A percentile compares a stretch with the other conserved stretches of the same genome.
phyloP scores from a whole-genome alignment of 208 protist species.

The Acanthamoeba triangularis region DNA sequence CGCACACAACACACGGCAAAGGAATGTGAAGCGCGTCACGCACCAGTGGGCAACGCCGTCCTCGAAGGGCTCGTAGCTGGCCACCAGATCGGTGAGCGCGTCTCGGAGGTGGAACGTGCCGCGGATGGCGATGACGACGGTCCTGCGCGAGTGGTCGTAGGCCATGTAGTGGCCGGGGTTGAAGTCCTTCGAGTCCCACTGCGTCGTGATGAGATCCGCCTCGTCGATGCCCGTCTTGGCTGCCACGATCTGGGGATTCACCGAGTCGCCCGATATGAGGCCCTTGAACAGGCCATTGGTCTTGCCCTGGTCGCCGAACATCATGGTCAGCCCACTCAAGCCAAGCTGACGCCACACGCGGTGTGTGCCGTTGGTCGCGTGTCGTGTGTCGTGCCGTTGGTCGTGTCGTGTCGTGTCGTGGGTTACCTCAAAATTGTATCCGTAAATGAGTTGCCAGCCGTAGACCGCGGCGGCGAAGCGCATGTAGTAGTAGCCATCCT shows the following conservation, averaged over 20 bases:
- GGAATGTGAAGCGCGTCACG: not conserved
- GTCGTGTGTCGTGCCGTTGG: too few species aligned
- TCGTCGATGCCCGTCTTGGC: slow-evolving; percentile 64
- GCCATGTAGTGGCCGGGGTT: slow-evolving; percentile 69
- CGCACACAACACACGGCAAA: not conserved
- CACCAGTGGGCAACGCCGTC: slow-evolving; percentile 74
- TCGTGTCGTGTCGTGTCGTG: not conserved
- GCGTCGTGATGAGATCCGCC: slow-evolving; percentile 52
- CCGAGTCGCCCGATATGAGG: slow-evolving; percentile 29
- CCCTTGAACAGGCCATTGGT: slow-evolving; percentile 55
- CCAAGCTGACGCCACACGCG: too few species aligned
- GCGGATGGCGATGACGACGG: slow-evolving; percentile 52
- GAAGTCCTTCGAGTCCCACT: slow-evolving; percentile 66
- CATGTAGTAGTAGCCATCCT: slow-evolving; percentile 74
- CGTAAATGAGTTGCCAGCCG: slow-evolving; percentile 67
- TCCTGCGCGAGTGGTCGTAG: slow-evolving; percentile 57
- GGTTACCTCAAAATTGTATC: slow-evolving; percentile 67
- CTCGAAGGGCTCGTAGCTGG: slow-evolving; percentile 62
- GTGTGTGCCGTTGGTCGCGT: too few species aligned
- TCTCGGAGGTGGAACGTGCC: slow-evolving; percentile 68
- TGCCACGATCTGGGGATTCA: slow-evolving; percentile 70
- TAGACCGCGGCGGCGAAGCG: slow-evolving; percentile 66
- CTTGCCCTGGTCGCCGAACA: slow-evolving; percentile 6
- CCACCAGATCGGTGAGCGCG: slow-evolving; percentile 60
- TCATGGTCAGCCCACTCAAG: not conserved